phyloP scores from a whole-genome alignment of 768 basidiomycete species.

The Neoboletus subvelutipes region DNA sequence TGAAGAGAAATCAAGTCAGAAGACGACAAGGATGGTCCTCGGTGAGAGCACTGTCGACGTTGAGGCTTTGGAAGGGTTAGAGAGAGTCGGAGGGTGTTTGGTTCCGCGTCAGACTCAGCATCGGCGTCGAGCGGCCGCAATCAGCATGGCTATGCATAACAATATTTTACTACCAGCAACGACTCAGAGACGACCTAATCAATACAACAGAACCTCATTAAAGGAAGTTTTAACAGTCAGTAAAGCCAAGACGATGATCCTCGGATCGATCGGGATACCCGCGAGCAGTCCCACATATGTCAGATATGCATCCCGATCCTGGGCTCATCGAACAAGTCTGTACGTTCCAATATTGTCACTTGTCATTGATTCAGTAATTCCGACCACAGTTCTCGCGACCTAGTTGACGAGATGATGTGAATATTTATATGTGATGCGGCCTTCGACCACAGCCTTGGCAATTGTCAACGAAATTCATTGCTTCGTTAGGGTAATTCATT shows the following conservation, averaged over 20 bases:
- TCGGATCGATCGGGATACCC: background rate
- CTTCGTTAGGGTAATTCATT: background rate
- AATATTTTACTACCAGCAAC: background rate
- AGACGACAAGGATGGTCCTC: background rate
- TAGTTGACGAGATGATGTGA: background rate
- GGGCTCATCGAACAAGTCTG: background rate
- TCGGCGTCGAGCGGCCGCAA: conserved; percentile 10
- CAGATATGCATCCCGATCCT: background rate
- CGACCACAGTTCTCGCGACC: background rate
- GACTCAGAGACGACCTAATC: background rate
- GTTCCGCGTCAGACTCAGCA: background rate
- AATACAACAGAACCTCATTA: background rate
- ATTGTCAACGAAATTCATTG: background rate
- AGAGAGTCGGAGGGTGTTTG: background rate
- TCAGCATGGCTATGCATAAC: conserved; percentile 7
- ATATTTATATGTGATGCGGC: background rate
- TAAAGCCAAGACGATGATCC: background rate
- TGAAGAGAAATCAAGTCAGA: background rate
- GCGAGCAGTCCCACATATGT: background rate
- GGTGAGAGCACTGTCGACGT: background rate
- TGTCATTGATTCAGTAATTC: background rate
- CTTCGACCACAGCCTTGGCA: background rate
- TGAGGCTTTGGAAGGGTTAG: background rate
- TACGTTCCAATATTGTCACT: background rate
- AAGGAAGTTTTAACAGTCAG: background rate